Evolutionary conservation across 1,139 yeast species (phyloP).

Genomic region (Kurtzmaniella quercitrusa): DNA sequence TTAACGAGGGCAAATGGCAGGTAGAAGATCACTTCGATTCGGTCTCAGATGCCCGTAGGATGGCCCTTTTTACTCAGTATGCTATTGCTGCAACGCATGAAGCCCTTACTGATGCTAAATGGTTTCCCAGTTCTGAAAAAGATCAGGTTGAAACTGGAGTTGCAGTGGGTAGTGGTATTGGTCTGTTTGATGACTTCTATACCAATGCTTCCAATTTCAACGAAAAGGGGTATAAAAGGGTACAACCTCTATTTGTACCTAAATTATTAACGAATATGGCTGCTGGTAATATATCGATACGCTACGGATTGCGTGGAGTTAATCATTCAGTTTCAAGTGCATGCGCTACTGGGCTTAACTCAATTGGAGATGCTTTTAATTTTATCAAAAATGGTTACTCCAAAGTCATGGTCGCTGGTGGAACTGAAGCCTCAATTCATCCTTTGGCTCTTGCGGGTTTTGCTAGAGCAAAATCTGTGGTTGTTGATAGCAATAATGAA

Average conservation of each 20-base stretch:
- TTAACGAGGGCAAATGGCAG: conserved; percentile 50
- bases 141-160: conserved; percentile 51
- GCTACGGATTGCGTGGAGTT: conserved; percentile 75
- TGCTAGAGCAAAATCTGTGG: conserved; percentile 81
- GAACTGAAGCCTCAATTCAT: conserved; percentile 83
- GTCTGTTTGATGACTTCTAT: conserved; percentile 75
- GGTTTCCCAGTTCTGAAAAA: conserved; percentile 33
- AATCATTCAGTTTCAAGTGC: conserved; percentile 90
- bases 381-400: conserved; percentile 79
- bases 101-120: conserved; percentile 67
- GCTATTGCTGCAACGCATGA: conserved; percentile 75
- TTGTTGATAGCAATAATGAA: conserved; percentile 55
- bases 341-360: conserved; percentile 93
- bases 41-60: conserved; percentile 48
- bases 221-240: conserved; percentile 58
- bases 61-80: conserved; percentile 73
- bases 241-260: conserved; percentile 86
- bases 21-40: conserved; percentile 39
- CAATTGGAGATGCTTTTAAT: conserved; percentile 89
- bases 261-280: conserved; percentile 88
- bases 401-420: conserved; percentile 88
- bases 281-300: conserved; percentile 84
- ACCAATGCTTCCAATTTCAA: conserved; percentile 52
- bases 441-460: conserved; percentile 90
- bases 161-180: conserved; percentile 91